These are phyloP conservation scores for Claviceps africana DNA, from an alignment of 2,329 filamentous ascomycete genomes.

Conservation along the genomic window DNA sequence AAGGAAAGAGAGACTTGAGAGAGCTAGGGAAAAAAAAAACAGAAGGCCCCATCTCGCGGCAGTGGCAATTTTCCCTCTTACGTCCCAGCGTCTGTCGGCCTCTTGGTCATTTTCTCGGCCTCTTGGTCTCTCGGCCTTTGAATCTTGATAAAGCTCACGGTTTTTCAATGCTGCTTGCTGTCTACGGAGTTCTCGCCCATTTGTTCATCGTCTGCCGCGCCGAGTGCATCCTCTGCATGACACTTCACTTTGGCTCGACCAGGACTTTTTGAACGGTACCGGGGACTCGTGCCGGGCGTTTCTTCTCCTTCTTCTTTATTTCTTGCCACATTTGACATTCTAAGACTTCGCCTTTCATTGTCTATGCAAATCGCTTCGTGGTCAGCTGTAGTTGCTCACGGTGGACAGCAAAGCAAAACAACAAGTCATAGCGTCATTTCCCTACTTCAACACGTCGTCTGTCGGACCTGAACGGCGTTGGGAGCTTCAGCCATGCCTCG, in stretches of 20 bases:
- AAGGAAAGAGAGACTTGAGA: background rate
- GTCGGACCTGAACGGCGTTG: background rate
- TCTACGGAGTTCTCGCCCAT: background rate
- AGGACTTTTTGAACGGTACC: too few species aligned
- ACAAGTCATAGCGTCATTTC: background rate
- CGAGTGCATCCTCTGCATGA: too few species aligned
- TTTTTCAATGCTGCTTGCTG: background rate
- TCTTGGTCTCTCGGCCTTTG: background rate
- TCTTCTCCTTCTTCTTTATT: too few species aligned
- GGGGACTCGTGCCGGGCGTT: too few species aligned
- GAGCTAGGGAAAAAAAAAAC: background rate
- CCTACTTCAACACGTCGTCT: background rate
- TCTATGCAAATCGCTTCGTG: background rate
- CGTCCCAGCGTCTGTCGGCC: background rate
- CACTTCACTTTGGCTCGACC: too few species aligned
- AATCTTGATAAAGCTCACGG: background rate
- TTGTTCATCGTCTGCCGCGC: too few species aligned
- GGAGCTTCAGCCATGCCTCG: slow-evolving; percentile 16
- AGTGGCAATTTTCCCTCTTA: slow-evolving; percentile 14
- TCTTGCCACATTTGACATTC: too few species aligned
- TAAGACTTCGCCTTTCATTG: too few species aligned
- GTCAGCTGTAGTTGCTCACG: background rate
- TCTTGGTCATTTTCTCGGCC: background rate
- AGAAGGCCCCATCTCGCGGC: slow-evolving; percentile 8
- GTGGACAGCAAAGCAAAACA: background rate